A percentile compares a stretch with the other conserved stretches of the same genome.
Conservation (phyloP, 1,139 yeast genomes). For the Pichia sp. region DNA sequence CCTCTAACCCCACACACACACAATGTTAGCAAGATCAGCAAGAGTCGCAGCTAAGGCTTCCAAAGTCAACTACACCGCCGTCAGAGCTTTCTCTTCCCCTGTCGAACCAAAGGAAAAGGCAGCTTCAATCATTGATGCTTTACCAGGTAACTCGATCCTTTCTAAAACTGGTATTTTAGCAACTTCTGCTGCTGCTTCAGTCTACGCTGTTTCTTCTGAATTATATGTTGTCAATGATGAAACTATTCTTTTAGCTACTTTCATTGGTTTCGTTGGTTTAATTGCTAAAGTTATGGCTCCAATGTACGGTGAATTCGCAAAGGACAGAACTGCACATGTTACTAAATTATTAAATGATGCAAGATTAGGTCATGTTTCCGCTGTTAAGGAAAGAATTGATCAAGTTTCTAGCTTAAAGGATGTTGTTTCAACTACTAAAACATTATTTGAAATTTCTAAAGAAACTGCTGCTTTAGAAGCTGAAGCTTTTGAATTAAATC, state of each 20-base stretch:
- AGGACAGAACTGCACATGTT: slow-evolving; percentile 81
- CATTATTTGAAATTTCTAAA: slow-evolving; percentile 86
- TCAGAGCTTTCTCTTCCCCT: slow-evolving; percentile 58
- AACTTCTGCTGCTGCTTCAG: slow-evolving; percentile 88
- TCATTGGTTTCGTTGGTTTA: slow-evolving; percentile 67
- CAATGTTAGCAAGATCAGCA: slow-evolving; percentile 16
- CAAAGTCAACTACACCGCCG: slow-evolving; percentile 17
- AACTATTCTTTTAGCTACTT: slow-evolving; percentile 76
- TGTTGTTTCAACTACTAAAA: slow-evolving; percentile 86
- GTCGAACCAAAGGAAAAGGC: slow-evolving; percentile 91
- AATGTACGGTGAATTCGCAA: slow-evolving; percentile 91
- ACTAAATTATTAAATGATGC: slow-evolving; percentile 78
- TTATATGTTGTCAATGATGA: slow-evolving; percentile 91
- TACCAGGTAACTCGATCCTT: slow-evolving; percentile 85
- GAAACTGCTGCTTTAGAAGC: slow-evolving; percentile 97
- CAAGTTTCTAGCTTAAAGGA: slow-evolving; percentile 85
- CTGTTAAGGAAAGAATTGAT: slow-evolving; percentile 87
- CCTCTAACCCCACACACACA: background rate
- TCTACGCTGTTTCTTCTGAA: slow-evolving; percentile 91
- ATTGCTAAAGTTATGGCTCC: slow-evolving; percentile 89
- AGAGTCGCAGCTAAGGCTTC: slow-evolving; percentile 18
- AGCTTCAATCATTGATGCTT: slow-evolving; percentile 76
- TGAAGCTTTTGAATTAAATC: slow-evolving; percentile 86
- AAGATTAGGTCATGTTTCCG: slow-evolving; percentile 82
- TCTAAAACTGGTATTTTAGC: slow-evolving; percentile 95